phyloP scores from a whole-genome alignment of 169 alveolate genomes.

The Amoebophrya sp. region DNA sequence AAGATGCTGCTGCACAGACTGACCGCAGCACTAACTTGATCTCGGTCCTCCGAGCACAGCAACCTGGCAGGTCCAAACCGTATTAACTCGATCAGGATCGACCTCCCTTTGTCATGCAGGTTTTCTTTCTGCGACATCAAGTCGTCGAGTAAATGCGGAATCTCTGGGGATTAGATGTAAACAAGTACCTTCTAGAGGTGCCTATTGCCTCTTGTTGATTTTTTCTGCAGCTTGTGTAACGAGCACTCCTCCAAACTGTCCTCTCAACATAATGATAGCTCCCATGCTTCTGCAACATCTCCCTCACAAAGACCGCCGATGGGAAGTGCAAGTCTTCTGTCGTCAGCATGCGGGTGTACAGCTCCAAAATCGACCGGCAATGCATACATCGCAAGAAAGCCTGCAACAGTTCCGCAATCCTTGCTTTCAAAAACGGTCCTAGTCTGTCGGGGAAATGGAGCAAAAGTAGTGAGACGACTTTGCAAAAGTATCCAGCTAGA shows the following conservation, averaged over 20 bases:
- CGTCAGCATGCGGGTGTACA: not conserved
- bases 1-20: not conserved
- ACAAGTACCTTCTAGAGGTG: too few species aligned
- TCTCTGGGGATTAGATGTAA: too few species aligned
- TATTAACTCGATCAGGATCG: not conserved
- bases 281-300: too few species aligned
- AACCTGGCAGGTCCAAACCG: not conserved
- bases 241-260: too few species aligned
- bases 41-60: not conserved
- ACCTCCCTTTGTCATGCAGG: not conserved
- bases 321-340: not conserved
- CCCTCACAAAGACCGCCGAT: not conserved
- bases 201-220: too few species aligned
- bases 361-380: not conserved
- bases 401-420: not conserved
- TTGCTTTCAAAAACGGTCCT: not conserved
- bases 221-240: too few species aligned
- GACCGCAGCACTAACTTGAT: not conserved
- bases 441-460: not conserved
- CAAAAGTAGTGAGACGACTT: not conserved
- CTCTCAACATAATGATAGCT: too few species aligned
- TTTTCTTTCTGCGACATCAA: not conserved
- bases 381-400: not conserved
- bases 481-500: not conserved
- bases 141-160: not conserved